phyloP scores from a whole-genome alignment of 192 early-diverging fungal species.

The Coemansia sp. region DNA sequence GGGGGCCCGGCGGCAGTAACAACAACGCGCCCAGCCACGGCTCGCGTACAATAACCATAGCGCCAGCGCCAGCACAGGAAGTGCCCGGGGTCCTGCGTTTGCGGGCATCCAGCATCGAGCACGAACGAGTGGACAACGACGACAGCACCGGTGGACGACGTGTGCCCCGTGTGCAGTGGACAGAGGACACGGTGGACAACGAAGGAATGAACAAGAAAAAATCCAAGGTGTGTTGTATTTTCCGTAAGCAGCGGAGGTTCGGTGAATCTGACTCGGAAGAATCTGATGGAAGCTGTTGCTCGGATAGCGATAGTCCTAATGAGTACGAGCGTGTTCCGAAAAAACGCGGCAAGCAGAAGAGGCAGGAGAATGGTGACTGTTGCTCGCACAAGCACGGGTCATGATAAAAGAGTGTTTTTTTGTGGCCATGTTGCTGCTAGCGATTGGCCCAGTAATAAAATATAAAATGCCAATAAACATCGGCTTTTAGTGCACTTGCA shows the following conservation, averaged over 20 bases:
- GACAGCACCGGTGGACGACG: not conserved
- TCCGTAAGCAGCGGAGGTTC: slow-evolving; percentile 37
- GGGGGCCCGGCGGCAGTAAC: slow-evolving; percentile 7
- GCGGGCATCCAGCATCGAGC: slow-evolving; percentile 14
- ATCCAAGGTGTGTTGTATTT: slow-evolving; percentile 59
- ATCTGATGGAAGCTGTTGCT: slow-evolving; percentile 15
- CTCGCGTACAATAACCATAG: slow-evolving; percentile 30
- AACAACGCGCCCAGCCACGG: slow-evolving; percentile 26
- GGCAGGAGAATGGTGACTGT: not conserved
- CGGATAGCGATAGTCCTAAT: slow-evolving; percentile 34
- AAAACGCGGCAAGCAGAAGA: not conserved
- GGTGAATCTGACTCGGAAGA: slow-evolving; percentile 56
- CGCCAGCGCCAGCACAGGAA: not conserved
- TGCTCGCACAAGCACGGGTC: too few species aligned
- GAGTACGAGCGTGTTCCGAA: slow-evolving; percentile 53
- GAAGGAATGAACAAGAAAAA: slow-evolving; percentile 49
- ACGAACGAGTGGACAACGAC: not conserved
- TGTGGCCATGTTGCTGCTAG: too few species aligned
- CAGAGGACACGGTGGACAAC: slow-evolving; percentile 54
- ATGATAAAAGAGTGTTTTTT: not conserved
- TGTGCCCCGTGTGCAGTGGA: slow-evolving; percentile 42
- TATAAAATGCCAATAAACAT: too few species aligned
- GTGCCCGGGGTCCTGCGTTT: slow-evolving; percentile 24
- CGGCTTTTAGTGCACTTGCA: too few species aligned
- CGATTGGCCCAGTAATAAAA: too few species aligned